Base-by-base conservation (phyloP, 331 rosid species). In the Spiraea crenata region DNA sequence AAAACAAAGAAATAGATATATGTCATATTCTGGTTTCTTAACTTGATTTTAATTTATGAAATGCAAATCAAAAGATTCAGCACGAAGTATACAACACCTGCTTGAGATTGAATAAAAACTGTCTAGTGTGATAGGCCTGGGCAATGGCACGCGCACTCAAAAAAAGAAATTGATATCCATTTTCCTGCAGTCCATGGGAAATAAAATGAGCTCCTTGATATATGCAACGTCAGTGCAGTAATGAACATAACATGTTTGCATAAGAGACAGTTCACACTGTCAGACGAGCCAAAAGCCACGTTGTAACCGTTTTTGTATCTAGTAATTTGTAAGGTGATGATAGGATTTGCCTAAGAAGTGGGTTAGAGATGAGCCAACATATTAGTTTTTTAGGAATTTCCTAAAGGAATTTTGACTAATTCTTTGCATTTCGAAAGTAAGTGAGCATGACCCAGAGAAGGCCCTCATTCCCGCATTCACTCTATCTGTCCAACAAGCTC, bases 121-220 rank as follows among this genome's bases (percentile, higher is more conserved):
- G 99, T 56, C 98, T 83, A 25, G 99, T 95, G 65, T 61, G 65
- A 72, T 84, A 85, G 56, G 98, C 95, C 81, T 95, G 99, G 74
- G 98, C 89, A 78, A 95, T 95, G 76, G 99, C 84, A 49, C 99
- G 96, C 19, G 99, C 99, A 77, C 99, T 95, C 74, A 95, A 89
- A 85, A 95, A 95, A 76, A 95, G 99, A 69, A 95, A 68, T 45
- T 95, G 88, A 80, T 91, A 95, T 58, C 99, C 98, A 72, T 95
- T 95, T 79, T 95, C 99, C 99, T 95, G 91, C 62, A 78, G 54
- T 51, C 68, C 42, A 74, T 7, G 69, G 66, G 65, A 77, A 59
- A 63, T 56, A 77, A 65, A 16, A 56, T 20, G 37, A 37, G 46
- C 25, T 57, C 60, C 72, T 55, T 42, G 56, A 9, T 45, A 72